Percentiles rank a stretch among this genome's conserved stretches.
These are phyloP conservation scores for Batkoa obscura DNA, from an alignment of 371 early-diverging fungal species.

Conservation along the genomic window DNA sequence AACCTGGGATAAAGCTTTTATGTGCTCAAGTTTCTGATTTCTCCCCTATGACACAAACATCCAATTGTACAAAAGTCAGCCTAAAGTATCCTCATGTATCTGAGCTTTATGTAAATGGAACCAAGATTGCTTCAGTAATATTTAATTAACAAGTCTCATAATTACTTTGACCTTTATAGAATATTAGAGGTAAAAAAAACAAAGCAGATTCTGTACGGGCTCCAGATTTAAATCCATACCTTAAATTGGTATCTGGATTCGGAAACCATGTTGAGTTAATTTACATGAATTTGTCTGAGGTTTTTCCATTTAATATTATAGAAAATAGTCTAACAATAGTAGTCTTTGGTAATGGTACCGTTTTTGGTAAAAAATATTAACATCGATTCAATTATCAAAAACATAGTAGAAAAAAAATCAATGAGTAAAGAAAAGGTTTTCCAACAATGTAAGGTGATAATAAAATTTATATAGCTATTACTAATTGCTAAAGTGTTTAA, in stretches of 20 bases:
- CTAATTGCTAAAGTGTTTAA: not conserved
- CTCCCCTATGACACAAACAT: not conserved
- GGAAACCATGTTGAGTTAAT: slow-evolving; percentile 2
- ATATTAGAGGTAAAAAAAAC: not conserved
- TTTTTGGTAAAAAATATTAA: not conserved
- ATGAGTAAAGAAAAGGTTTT: not conserved
- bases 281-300: slow-evolving; percentile 2
- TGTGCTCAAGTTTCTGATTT: not conserved
- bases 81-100: not conserved
- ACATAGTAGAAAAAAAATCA: not conserved
- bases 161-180: not conserved
- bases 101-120: slow-evolving; percentile 1
- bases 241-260: not conserved
- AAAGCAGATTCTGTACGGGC: not conserved
- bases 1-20: slow-evolving; percentile 1
- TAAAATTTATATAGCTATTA: not conserved
- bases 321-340: not conserved
- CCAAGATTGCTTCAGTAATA: not conserved
- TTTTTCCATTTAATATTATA: not conserved
- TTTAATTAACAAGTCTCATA: not conserved
- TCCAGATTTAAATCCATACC: not conserved
- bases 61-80: not conserved
- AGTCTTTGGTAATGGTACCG: not conserved
- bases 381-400: not conserved
- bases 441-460: not conserved